Evolutionary conservation across 78 protist genomes (phyloP), one percentile per base, ranked within the genome.

Genomic region (Cavenderia fasciculata): DNA sequence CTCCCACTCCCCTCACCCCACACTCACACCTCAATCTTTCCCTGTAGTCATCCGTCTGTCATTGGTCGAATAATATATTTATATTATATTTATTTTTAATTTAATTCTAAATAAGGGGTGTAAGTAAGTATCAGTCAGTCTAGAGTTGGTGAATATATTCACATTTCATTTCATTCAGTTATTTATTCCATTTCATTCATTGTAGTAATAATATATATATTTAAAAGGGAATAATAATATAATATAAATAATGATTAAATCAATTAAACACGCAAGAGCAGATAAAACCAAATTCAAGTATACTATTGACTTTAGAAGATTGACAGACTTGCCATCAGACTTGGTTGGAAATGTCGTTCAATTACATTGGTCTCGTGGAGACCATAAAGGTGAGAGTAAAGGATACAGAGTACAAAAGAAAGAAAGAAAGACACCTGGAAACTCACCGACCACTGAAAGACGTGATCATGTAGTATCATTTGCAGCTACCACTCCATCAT

Each of bases 161-260:
- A n/a, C n/a, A n/a, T n/a, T n/a, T n/a, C n/a, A n/a, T n/a, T n/a
- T n/a, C n/a, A n/a, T n/a, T n/a, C n/a, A n/a, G n/a, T n/a, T n/a
- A n/a, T n/a, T n/a, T n/a, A n/a, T n/a, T n/a, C n/a, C n/a, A n/a
- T n/a, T n/a, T n/a, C 54, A 49, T 14, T 49, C 54, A 49, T 49
- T 14, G 54, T 18, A 14, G 14, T 49, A 49, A 49, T 49, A 12
- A 49, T 18, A 49, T 49, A 14, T 49, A 49, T 49, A 14, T 49
- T 18, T 12, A 49, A 49, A 18, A 14, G 54, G 54, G 27, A 49
- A 49, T 49, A 49, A n/a, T n/a, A n/a, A n/a, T n/a, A n/a, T n/a
- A n/a, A n/a, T n/a, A n/a, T n/a, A n/a, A n/a, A n/a, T n/a, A n/a
- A 79, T 82, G 90, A 68, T 82, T 21, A 82, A 68, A 56, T 47